phyloP scores from a whole-genome alignment of 2,329 filamentous ascomycete species.

The Botryotinia convoluta region DNA sequence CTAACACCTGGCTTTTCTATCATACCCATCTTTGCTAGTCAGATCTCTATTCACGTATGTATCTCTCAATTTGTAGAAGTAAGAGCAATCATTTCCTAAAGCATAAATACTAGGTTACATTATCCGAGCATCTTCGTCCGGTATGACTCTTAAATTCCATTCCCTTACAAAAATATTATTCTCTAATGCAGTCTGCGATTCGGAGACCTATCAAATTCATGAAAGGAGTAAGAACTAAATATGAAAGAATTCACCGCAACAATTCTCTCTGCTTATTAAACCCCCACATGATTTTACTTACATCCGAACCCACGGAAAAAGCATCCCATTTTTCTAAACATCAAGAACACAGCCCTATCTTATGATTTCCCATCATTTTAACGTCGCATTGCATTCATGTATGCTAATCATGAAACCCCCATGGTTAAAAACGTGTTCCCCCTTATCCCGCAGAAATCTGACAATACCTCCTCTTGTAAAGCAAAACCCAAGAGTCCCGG shows the following conservation, averaged over 20 bases:
- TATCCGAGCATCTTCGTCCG: background rate
- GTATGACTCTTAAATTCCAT: constrained; percentile 1
- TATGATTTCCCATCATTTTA: background rate
- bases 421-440: background rate
- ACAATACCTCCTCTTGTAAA: background rate
- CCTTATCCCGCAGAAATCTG: background rate
- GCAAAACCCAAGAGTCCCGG: background rate
- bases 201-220: background rate
- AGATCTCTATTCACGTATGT: background rate
- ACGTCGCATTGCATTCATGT: background rate
- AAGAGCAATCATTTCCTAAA: background rate
- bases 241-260: constrained; percentile 1
- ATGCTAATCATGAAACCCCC: background rate
- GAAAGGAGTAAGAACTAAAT: background rate
- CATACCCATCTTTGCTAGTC: background rate
- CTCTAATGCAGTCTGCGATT: background rate
- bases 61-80: background rate
- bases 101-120: background rate
- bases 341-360: constrained; percentile 2
- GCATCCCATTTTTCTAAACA: background rate
- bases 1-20: too few relatives aligned
- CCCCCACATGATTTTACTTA: background rate
- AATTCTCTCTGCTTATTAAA: background rate
- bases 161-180: background rate
- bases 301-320: background rate